Evolutionary conservation across 306 rosid species (phyloP).

Genomic region (Vigna nakashimae): DNA sequence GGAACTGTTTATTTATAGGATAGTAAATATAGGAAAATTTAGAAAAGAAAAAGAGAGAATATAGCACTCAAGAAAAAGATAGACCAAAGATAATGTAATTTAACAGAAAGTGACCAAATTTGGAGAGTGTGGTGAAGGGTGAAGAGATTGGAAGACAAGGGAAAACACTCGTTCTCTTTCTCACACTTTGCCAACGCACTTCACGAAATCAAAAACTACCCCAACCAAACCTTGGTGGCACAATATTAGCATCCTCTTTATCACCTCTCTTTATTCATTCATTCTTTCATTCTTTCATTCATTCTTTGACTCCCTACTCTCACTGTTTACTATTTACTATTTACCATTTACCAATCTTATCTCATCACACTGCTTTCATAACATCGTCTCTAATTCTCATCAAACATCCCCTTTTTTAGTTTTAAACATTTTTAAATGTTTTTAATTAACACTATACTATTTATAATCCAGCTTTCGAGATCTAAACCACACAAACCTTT

Average conservation of each 20-base stretch:
- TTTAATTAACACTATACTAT: no score
- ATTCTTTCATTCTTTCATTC: no score
- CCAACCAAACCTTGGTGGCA: constrained; percentile 54
- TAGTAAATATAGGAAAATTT: constrained; percentile 32
- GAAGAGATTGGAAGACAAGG: constrained; percentile 52
- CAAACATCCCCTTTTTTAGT: no score
- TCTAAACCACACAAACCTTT: constrained; percentile 45
- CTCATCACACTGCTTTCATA: no score
- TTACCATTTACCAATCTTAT: constrained; percentile 21
- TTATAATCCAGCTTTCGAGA: background rate
- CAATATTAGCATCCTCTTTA: constrained; percentile 30
- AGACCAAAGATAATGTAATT: constrained; percentile 47
- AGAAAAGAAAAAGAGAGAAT: constrained; percentile 34
- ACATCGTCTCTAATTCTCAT: no score
- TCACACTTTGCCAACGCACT: constrained; percentile 93
- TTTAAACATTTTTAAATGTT: no score
- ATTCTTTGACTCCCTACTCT: background rate
- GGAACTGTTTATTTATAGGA: constrained; percentile 49
- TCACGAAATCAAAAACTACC: constrained; percentile 49
- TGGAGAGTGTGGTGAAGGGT: constrained; percentile 49
- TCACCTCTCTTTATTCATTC: constrained; percentile 1
- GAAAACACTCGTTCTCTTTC: constrained; percentile 68
- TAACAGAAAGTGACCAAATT: constrained; percentile 73
- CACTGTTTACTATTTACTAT: constrained; percentile 8
- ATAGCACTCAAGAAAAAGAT: constrained; percentile 51